phyloP scores from a whole-genome alignment of 805 yeast genomes.

The Cyberlindnera bimundalis region DNA sequence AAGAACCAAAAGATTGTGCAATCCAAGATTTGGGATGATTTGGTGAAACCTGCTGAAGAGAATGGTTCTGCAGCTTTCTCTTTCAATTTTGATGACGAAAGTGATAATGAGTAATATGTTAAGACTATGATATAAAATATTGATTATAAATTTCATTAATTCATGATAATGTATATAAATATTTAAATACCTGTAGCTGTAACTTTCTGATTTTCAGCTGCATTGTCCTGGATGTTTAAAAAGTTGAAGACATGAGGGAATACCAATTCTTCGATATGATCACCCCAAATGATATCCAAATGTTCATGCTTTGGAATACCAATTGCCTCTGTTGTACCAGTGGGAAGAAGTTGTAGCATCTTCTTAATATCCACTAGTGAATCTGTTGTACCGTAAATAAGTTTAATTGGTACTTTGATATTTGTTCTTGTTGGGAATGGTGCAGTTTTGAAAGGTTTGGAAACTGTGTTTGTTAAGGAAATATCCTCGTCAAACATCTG shows the following conservation, averaged over 20 bases:
- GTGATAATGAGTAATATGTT: conserved; percentile 19
- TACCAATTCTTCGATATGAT: conserved; percentile 49
- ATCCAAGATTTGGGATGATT: conserved; percentile 52
- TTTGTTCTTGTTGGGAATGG: conserved; percentile 58
- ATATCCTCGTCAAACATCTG: conserved; percentile 82
- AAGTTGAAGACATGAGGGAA: conserved; percentile 40
- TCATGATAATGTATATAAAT: too few species aligned
- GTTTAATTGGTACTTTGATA: conserved; percentile 65
- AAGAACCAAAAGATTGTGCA: conserved; percentile 31
- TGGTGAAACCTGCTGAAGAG: conserved; percentile 21
- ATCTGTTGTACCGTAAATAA: conserved; percentile 78
- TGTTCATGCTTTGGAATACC: conserved; percentile 79
- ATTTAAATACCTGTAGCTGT: not conserved
- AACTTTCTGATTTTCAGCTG: conserved; percentile 12
- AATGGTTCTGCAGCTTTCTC: conserved; percentile 16
- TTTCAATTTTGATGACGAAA: conserved; percentile 26
- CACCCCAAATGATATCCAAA: conserved; percentile 87
- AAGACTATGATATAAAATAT: not conserved
- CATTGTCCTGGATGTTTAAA: conserved; percentile 15
- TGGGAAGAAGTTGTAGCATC: conserved; percentile 67
- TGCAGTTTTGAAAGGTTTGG: conserved; percentile 34
- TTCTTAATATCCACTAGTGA: conserved; percentile 83
- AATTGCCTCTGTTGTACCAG: conserved; percentile 42
- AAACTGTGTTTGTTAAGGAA: conserved; percentile 34
- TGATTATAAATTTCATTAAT: too few species aligned